Evolutionary conservation across 2,329 filamentous ascomycete species (phyloP), one percentile per base, ranked within the genome.

Genomic region (Aspergillus aculeatinus): DNA sequence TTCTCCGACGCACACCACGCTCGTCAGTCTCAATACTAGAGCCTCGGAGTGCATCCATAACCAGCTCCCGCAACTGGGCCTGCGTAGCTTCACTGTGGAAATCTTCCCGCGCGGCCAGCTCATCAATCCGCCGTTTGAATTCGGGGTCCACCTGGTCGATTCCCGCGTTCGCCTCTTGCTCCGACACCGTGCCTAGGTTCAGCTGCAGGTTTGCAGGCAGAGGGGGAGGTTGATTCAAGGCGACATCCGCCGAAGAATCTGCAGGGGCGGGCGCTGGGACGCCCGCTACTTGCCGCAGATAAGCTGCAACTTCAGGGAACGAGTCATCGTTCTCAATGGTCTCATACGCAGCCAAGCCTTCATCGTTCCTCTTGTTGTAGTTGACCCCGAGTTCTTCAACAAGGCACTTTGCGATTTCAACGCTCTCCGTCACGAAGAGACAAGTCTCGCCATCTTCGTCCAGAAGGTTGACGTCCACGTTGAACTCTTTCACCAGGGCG

Each of bases 381-480:
- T 96, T 87, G 33, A 90, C 85, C 5, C 87, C 86, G 3, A 98
- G 81, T 74, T 96, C 92, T 70, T 96, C 91, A 3, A 98, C 85
- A 7, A 99, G 81, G 55, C 88, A 85, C 68, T 85, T 86, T 21
- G 94, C 94, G 48, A 92, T 88, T 4, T 90, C 88, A 52, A 89
- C 81, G 0, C 87, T 91, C 77, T 99, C 95, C 29, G 88, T 87
- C n/a, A 92, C 91, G 72, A 96, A 99, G 4, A 99, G 81, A n/a
- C 94, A 90, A 1, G 94, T 97, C 78, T 99, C 95, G 59, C 88
- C 86, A 74, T 99, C 95, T 74, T 96, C 91, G 72, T 99, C 95
- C 66, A 85, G 85, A 55, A 97, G 80, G 73, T 97, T 89, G 51
- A 92, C 85, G 61, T 93, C 81, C 25, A 94, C 93, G 12, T 87